These are phyloP conservation scores for Digitaria exilis DNA, from an alignment of 202 grass and related monocot species.

Conservation along the genomic window DNA sequence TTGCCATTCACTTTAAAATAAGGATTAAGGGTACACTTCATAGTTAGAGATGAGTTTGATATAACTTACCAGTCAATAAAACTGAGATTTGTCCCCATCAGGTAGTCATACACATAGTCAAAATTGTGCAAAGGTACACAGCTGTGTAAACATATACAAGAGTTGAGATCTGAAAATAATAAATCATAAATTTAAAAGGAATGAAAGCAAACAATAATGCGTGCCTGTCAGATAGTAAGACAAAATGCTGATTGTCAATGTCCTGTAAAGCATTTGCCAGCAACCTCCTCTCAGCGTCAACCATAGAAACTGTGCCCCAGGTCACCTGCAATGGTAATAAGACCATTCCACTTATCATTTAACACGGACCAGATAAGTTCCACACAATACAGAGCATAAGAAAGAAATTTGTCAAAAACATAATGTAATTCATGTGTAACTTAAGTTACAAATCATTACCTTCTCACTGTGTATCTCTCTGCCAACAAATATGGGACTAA, in stretches of 20 bases:
- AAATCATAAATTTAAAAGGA: slow-evolving; percentile 12
- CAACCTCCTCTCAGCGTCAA: slow-evolving; percentile 69
- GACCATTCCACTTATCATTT: background rate
- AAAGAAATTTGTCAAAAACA: slow-evolving; percentile 11
- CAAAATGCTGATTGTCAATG: slow-evolving; percentile 79
- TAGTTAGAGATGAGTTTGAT: background rate
- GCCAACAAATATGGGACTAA: slow-evolving; percentile 59
- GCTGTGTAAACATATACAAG: slow-evolving; percentile 53
- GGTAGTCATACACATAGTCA: slow-evolving; percentile 67
- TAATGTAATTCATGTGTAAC: background rate
- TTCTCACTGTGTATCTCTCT: slow-evolving; percentile 66
- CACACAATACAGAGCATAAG: background rate
- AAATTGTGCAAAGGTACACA: slow-evolving; percentile 81
- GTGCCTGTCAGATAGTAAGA: slow-evolving; percentile 74
- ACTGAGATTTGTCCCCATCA: slow-evolving; percentile 74
- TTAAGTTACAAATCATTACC: slow-evolving; percentile 32
- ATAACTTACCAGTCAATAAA: slow-evolving; percentile 72
- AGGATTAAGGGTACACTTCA: background rate
- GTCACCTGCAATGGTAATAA: slow-evolving; percentile 45
- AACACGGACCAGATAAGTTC: slow-evolving; percentile 16
- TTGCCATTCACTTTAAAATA: background rate
- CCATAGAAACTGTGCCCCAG: slow-evolving; percentile 74
- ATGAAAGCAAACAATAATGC: slow-evolving; percentile 11
- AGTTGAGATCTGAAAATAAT: slow-evolving; percentile 16
- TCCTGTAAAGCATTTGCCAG: slow-evolving; percentile 69